Percentiles rank a stretch among this genome's conserved stretches.
Conservation (phyloP, 1,139 yeast species). For the Geotrichum klebahnii region DNA sequence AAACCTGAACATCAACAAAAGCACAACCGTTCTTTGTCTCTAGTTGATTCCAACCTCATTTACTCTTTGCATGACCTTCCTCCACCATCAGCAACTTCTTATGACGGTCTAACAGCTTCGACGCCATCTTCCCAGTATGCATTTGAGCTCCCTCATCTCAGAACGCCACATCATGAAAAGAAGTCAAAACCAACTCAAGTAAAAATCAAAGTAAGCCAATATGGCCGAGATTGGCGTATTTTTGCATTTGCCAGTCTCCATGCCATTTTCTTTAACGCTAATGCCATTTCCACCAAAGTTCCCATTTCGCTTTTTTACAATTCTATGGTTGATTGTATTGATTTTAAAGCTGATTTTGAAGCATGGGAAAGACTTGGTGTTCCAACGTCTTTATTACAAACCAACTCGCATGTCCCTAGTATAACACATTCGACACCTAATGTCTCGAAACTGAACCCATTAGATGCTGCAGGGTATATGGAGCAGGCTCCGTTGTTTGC, state of each 20-base stretch:
- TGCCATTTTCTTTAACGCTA: slow-evolving; percentile 54
- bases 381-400: slow-evolving; percentile 21
- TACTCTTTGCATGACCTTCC: too few species aligned
- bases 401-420: too few species aligned
- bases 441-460: too few species aligned
- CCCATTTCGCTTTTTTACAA: slow-evolving; percentile 66
- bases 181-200: not conserved
- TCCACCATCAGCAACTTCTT: too few species aligned
- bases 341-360: slow-evolving; percentile 73
- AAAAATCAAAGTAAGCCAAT: slow-evolving; percentile 37
- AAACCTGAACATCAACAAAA: not conserved
- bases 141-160: too few species aligned
- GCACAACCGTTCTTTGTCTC: not conserved
- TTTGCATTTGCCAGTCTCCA: slow-evolving; percentile 60
- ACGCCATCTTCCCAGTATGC: too few species aligned
- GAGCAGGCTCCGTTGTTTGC: slow-evolving; percentile 25
- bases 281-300: slow-evolving; percentile 42
- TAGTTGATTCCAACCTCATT: not conserved
- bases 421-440: too few species aligned
- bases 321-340: slow-evolving; percentile 73
- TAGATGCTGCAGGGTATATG: too few species aligned
- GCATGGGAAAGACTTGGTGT: slow-evolving; percentile 56
- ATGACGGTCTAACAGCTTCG: too few species aligned
- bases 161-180: too few species aligned
- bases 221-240: slow-evolving; percentile 79